Evolutionary conservation across 768 basidiomycete genomes (phyloP).

Genomic region (Naganishia onofrii): DNA sequence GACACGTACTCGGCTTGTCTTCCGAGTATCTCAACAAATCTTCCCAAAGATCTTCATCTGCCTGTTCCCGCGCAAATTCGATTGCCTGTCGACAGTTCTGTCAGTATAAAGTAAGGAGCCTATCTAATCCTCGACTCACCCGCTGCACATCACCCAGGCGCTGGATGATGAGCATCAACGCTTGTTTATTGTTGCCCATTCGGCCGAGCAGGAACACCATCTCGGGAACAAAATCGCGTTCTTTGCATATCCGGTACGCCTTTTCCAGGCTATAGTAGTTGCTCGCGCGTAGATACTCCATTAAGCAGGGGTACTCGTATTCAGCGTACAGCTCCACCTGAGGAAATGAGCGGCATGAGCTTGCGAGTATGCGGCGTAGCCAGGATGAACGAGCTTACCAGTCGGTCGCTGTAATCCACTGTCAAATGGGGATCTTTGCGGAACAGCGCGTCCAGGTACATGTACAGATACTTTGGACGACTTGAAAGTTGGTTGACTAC

Average conservation of each 20-base stretch:
- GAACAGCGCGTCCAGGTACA: conserved; percentile 87
- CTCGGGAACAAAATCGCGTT: conserved; percentile 82
- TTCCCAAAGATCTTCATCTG: conserved; percentile 96
- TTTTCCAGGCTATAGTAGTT: conserved; percentile 85
- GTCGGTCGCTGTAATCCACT: conserved; percentile 76
- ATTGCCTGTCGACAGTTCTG: conserved; percentile 66
- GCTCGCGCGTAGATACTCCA: conserved; percentile 87
- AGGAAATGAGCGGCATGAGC: neutral
- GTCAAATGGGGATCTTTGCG: conserved; percentile 79
- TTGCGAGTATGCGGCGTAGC: neutral
- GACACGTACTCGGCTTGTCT: conserved; percentile 71
- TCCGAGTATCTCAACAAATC: conserved; percentile 92
- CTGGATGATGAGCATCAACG: conserved; percentile 90
- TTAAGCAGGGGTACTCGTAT: conserved; percentile 70
- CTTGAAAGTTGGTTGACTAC: conserved; percentile 82
- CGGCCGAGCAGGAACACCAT: conserved; percentile 96
- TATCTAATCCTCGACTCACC: conserved; percentile 53
- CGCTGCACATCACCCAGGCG: conserved; percentile 86
- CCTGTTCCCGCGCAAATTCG: conserved; percentile 96
- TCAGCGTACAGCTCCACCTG: conserved; percentile 90
- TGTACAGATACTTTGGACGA: conserved; percentile 77
- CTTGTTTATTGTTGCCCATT: conserved; percentile 97
- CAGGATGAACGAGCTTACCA: conserved; percentile 57
- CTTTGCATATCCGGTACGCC: conserved; percentile 80
- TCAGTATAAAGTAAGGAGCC: neutral